A percentile compares a stretch with the other conserved stretches of the same genome.
Conservation (phyloP, 108 stramenopile species). For the Epipyxis sp. region DNA sequence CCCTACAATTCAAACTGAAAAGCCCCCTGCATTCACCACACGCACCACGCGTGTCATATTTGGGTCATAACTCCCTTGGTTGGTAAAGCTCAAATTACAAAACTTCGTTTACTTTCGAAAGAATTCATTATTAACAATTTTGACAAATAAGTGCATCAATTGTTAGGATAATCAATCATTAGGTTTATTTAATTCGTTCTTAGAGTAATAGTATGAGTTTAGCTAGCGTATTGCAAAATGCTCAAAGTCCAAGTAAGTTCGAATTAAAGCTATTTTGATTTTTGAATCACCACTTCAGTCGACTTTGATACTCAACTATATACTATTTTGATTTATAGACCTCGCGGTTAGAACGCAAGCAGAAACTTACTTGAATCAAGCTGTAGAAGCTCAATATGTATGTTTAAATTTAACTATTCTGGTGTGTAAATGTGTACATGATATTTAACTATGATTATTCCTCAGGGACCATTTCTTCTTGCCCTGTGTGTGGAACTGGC, state of each 20-base stretch:
- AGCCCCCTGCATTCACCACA: no score
- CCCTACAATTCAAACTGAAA: no score
- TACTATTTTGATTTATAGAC: not conserved
- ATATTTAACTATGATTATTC: not conserved
- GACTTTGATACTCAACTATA: not conserved
- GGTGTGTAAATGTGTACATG: not conserved
- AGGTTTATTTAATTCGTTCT: not conserved
- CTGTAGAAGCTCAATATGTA: slow-evolving; percentile 25
- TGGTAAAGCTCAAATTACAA: not conserved
- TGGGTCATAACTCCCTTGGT: not conserved
- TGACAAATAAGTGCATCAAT: not conserved
- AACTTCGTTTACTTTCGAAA: not conserved
- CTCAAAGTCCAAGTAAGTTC: slow-evolving; percentile 19
- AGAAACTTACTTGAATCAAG: slow-evolving; percentile 24
- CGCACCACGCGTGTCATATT: no score
- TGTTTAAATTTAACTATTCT: not conserved
- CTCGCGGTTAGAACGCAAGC: not conserved
- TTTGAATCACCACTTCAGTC: not conserved
- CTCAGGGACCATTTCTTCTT: slow-evolving; percentile 44
- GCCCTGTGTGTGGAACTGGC: slow-evolving; percentile 65
- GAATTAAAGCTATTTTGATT: not conserved
- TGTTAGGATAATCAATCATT: not conserved
- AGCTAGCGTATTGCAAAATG: slow-evolving; percentile 1
- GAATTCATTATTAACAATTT: not conserved
- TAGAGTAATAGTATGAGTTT: slow-evolving; percentile 3